These are phyloP conservation scores for Neurospora sp. DNA, from an alignment of 495 filamentous ascomycete genomes.

Conservation along the genomic window DNA sequence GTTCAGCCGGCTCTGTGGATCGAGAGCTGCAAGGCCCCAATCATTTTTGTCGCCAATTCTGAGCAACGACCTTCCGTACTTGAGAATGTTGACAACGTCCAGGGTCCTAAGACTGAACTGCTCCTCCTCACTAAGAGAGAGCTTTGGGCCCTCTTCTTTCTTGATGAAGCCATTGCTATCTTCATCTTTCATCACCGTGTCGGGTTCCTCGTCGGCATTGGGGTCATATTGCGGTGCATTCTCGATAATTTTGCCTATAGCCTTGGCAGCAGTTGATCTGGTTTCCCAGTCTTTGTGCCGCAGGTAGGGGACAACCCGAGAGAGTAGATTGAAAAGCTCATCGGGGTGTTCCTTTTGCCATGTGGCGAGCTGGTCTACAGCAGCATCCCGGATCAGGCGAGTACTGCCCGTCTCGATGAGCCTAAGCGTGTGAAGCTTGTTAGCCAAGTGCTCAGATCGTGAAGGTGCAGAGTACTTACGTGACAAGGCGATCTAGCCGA, in stretches of 20 bases:
- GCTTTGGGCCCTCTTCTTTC: constrained; percentile 33
- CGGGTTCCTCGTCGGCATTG: constrained; percentile 46
- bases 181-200: constrained; percentile 43
- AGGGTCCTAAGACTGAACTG: constrained; percentile 61
- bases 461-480: constrained; percentile 50
- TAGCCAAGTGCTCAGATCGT: constrained; percentile 6
- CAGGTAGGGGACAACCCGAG: constrained; percentile 87
- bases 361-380: constrained; percentile 90
- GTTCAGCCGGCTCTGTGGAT: constrained; percentile 67
- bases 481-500: constrained; percentile 81
- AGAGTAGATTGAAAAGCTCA: constrained; percentile 93
- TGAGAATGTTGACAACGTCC: constrained; percentile 69
- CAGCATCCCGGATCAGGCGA: constrained; percentile 86
- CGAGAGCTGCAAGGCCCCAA: constrained; percentile 68
- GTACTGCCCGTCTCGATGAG: constrained; percentile 95
- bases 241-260: constrained; percentile 83
- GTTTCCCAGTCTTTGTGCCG: constrained; percentile 94
- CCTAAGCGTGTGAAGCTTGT: constrained; percentile 37
- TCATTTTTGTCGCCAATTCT: constrained; percentile 70
- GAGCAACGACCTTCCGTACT: constrained; percentile 69
- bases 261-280: constrained; percentile 78
- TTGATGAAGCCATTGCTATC: constrained; percentile 28
- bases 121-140: constrained; percentile 8
- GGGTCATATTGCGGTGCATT: constrained; percentile 85
- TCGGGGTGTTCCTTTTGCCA: constrained; percentile 96